phyloP scores from a whole-genome alignment of 73 alveolate genomes.

The Paramecium tetraurelia region DNA sequence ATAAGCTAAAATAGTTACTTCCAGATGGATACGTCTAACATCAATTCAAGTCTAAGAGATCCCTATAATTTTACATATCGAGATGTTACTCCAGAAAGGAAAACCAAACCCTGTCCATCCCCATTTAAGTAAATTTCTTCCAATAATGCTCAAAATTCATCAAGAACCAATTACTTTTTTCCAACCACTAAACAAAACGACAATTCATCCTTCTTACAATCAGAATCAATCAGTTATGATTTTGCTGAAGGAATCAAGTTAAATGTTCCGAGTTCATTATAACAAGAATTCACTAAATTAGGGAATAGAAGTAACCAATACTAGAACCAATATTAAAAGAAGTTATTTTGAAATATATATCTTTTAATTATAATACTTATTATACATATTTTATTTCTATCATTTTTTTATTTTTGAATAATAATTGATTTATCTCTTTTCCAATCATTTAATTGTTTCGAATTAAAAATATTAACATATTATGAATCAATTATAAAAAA shows the following conservation, averaged over 20 bases:
- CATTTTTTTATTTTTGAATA: too few relatives aligned
- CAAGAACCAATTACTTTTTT: neutral
- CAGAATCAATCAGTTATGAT: neutral
- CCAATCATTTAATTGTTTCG: neutral
- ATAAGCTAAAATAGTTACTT: neutral
- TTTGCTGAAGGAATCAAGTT: conserved; percentile 15
- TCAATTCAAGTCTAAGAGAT: neutral
- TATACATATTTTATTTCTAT: too few relatives aligned
- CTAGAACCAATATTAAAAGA: neutral
- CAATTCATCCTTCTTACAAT: neutral
- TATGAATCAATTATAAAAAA: too few relatives aligned
- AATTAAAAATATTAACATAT: too few relatives aligned
- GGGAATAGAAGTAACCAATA: neutral
- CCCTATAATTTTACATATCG: neutral
- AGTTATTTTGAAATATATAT: neutral
- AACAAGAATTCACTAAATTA: neutral
- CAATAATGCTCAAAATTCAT: neutral
- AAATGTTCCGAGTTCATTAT: neutral
- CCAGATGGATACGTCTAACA: neutral
- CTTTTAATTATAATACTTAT: neutral
- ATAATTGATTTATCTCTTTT: neutral
- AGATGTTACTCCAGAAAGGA: neutral
- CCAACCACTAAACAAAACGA: neutral
- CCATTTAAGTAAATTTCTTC: neutral
- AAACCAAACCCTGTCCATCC: conserved; percentile 28